A percentile compares a stretch with the other conserved stretches of the same genome.
Conservation (phyloP, 2,329 filamentous ascomycete genomes). For the Microcyclosporella mali region DNA sequence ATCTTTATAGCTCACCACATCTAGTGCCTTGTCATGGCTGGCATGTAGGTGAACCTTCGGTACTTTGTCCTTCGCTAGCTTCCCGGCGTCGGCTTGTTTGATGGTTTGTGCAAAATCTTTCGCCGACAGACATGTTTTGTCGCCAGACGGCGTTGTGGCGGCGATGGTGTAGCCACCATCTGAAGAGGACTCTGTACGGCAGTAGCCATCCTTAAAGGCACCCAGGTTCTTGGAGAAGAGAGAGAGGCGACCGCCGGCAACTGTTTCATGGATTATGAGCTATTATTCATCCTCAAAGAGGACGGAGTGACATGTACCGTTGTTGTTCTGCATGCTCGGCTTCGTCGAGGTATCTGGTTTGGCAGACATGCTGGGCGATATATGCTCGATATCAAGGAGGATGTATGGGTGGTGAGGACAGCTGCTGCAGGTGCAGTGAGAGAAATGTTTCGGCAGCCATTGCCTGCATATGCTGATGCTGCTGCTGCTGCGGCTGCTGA, state of each 20-base stretch:
- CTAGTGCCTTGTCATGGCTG: conserved; percentile 13
- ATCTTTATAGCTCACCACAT: conserved; percentile 13
- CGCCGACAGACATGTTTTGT: conserved; percentile 5
- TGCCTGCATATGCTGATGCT: neutral
- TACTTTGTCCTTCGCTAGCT: conserved; percentile 11
- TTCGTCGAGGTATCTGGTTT: conserved; percentile 19
- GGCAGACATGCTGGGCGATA: conserved; percentile 6
- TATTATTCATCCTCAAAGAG: neutral
- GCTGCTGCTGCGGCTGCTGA: no score
- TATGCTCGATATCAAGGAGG: neutral
- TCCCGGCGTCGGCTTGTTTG: conserved; percentile 10
- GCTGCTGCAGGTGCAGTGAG: neutral
- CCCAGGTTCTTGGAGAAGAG: conserved; percentile 15
- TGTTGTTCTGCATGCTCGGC: conserved; percentile 21
- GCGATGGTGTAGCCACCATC: conserved; percentile 14
- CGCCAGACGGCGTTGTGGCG: conserved; percentile 13
- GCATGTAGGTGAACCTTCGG: conserved; percentile 15
- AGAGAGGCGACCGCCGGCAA: conserved; percentile 13
- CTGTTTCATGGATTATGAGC: conserved; percentile 1
- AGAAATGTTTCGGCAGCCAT: neutral
- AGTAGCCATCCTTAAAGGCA: conserved; percentile 17
- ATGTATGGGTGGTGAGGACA: no score
- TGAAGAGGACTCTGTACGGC: conserved; percentile 11
- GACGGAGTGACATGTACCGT: conserved; percentile 8
- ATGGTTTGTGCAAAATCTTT: conserved; percentile 8